Conservation (phyloP, 805 yeast genomes). For the Metschnikowia bowlesiae region DNA sequence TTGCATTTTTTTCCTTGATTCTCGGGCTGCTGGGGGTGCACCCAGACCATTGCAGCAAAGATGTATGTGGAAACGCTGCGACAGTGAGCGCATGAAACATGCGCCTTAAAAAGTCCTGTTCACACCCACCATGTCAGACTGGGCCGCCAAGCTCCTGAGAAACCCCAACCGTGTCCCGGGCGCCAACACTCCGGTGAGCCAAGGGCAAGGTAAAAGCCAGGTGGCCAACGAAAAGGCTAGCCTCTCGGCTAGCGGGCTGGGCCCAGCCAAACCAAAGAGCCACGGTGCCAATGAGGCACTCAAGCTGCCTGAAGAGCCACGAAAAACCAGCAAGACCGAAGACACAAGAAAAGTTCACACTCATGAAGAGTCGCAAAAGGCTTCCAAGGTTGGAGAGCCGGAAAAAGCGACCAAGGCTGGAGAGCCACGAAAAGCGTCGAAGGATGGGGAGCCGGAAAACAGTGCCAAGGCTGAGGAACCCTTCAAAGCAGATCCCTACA, state of each 20-base stretch:
- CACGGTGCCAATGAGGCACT: neutral
- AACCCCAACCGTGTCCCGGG: slow-evolving; percentile 1
- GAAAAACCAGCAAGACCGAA: too few relatives aligned
- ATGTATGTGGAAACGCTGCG: neutral
- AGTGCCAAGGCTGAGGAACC: neutral
- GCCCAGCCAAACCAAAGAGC: neutral
- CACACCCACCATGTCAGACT: slow-evolving; percentile 10
- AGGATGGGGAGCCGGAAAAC: too few relatives aligned
- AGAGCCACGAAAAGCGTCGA: too few relatives aligned
- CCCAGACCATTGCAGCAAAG: neutral
- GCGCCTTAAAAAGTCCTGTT: neutral
- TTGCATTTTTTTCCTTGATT: too few relatives aligned
- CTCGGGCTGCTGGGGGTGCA: neutral
- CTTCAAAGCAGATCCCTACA: slow-evolving; percentile 9
- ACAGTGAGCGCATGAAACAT: neutral
- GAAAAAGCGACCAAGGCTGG: too few relatives aligned
- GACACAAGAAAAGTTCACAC: too few relatives aligned
- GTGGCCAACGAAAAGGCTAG: neutral
- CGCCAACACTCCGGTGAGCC: neutral
- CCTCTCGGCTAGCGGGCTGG: neutral
- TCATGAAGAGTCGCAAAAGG: too few relatives aligned
- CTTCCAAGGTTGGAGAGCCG: too few relatives aligned
- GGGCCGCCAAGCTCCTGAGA: slow-evolving; percentile 15
- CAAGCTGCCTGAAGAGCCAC: neutral
- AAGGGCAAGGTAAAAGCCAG: neutral